A percentile compares a stretch with the other conserved stretches of the same genome.
These are phyloP conservation scores for Cutaneotrichosporon mucoides DNA, from an alignment of 1,284 basidiomycete genomes.

Conservation along the genomic window DNA sequence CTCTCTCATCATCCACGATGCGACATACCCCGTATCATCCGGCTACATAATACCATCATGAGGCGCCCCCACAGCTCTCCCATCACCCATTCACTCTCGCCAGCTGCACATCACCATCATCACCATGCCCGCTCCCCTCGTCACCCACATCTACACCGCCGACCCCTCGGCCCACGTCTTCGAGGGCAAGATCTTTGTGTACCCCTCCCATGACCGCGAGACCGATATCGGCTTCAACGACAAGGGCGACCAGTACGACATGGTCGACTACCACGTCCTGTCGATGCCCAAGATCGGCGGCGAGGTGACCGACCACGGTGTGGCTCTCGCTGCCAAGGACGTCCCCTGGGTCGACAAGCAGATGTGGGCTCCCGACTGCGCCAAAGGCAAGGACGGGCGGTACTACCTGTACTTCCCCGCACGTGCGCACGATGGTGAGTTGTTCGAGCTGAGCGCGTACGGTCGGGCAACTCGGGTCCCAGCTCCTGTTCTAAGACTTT, in stretches of 20 bases:
- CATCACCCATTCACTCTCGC: too few species aligned
- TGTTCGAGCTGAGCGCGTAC: too few species aligned
- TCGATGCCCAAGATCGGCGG: conserved; percentile 29
- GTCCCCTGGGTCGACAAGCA: conserved; percentile 39
- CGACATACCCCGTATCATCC: too few species aligned
- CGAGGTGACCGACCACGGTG: conserved; percentile 35
- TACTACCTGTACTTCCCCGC: conserved; percentile 43
- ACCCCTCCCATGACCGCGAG: conserved; percentile 39
- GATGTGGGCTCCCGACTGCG: conserved; percentile 39
- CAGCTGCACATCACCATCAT: not conserved
- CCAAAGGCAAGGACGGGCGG: conserved; percentile 27
- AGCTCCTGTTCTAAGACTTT: too few species aligned
- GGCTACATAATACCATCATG: too few species aligned
- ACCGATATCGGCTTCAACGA: conserved; percentile 37
- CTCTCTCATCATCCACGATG: too few species aligned
- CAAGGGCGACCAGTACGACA: conserved; percentile 40
- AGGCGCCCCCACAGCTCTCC: too few species aligned
- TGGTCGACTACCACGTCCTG: conserved; percentile 41
- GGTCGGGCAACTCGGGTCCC: too few species aligned
- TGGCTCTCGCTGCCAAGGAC: conserved; percentile 28
- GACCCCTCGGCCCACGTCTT: conserved; percentile 43
- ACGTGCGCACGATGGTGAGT: conserved; percentile 33
- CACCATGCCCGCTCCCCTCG: conserved; percentile 26
- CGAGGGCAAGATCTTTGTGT: conserved; percentile 35
- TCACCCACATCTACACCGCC: conserved; percentile 39